Evolutionary conservation across 306 rosid genomes (phyloP).

Genomic region (Mimosa bimucronata): DNA sequence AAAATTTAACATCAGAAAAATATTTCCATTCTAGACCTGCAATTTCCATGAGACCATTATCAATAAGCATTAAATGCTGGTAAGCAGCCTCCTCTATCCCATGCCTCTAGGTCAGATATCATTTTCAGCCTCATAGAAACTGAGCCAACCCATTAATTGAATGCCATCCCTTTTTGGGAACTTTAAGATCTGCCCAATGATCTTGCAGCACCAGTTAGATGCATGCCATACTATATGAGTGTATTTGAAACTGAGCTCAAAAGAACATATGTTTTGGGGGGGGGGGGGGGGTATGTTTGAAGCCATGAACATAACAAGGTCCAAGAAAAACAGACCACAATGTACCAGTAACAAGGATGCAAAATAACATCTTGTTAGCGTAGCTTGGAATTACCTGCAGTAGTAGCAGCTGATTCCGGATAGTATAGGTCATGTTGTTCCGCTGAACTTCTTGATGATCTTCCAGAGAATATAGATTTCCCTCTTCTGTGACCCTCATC

Average conservation of each 20-base stretch:
- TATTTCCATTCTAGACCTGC: not conserved
- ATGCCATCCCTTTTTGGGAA: not conserved
- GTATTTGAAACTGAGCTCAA: not conserved
- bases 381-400: conserved; percentile 58
- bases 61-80: not conserved
- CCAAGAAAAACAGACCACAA: conserved; percentile 22
- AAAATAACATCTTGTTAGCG: conserved; percentile 27
- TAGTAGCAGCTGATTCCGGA: conserved; percentile 19
- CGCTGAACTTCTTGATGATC: conserved; percentile 45
- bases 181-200: not conserved
- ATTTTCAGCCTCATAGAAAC: not conserved
- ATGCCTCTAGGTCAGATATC: not conserved
- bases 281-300: not conserved
- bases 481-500: conserved; percentile 43
- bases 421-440: conserved; percentile 25
- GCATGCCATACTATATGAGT: conserved; percentile 13
- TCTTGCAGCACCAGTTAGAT: not conserved
- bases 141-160: not conserved
- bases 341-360: conserved; percentile 12
- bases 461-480: conserved; percentile 35
- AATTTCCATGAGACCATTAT: not conserved
- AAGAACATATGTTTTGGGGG: not conserved
- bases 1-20: not conserved
- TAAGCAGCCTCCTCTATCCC: conserved; percentile 17
- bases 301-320: conserved; percentile 4